Evolutionary conservation across 108 stramenopile genomes (phyloP), one percentile per base, ranked within the genome.

Genomic region (Craspedostauros australis): DNA sequence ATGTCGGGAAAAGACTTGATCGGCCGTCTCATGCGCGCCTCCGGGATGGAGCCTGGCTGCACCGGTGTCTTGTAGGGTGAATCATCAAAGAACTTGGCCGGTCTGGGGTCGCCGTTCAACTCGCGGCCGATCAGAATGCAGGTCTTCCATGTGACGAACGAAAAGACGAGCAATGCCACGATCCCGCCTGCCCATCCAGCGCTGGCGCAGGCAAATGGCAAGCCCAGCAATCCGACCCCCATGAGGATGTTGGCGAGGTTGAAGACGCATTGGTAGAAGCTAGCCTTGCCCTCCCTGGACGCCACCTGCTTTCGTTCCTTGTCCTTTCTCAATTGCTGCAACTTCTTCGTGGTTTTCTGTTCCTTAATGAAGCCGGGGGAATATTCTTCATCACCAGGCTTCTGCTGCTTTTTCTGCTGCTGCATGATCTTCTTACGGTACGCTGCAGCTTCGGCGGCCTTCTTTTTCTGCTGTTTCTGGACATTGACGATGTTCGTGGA

Each of bases 161-260:
- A 68, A 47, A 84, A 58, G 2, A 26, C 45, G n/a, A 84, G 12
- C 8, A 72, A 57, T 20, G 77, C 70, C 47, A 60, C 48, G 19
- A 43, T 65, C 8, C 86, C 86, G 14, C 82, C 86, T 21, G 75
- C 39, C 66, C 72, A 69, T 18, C 86, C 86, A 25, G 86, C 73
- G 37, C 58, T 64, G 49, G 68, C 50, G 46, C 78, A 83, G 0
- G 80, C 65, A 45, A 63, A 87, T 2, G 86, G 86, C 11, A 87
- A 59, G 16, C 81, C 79, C 15, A 87, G 68, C 54, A 87, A 52
- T 37, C 86, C 86, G 11, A 87, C 86, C 34, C 86, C 83, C 86
- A 87, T 87, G 26, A 87, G 59, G 43, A 87, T 87, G 50, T 87
- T 87, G 5, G 78, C 67, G 75, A 87, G 57, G 51, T 87, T 87